phyloP scores from a whole-genome alignment of 495 filamentous ascomycete genomes.

The Viridothelium virens region DNA sequence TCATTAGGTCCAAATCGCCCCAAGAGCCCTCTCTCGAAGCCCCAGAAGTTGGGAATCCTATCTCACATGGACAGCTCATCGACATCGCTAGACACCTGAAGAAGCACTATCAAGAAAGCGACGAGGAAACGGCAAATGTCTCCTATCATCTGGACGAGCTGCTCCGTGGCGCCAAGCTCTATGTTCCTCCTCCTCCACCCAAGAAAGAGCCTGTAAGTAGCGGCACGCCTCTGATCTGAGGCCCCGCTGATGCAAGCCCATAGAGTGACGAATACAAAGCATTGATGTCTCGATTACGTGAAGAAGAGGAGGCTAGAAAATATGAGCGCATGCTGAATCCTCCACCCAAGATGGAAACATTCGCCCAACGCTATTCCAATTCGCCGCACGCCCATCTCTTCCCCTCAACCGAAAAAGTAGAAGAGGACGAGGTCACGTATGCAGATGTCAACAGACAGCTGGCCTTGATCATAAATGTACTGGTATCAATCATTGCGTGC shows the following conservation, averaged over 20 bases:
- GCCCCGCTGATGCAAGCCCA: slow-evolving; percentile 3
- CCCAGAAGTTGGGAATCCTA: slow-evolving; percentile 54
- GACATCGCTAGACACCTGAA: slow-evolving; percentile 53
- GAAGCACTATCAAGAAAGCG: slow-evolving; percentile 13
- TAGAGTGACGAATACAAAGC: slow-evolving; percentile 83
- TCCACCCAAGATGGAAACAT: slow-evolving; percentile 47
- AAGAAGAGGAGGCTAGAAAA: slow-evolving; percentile 64
- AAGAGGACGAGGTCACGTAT: slow-evolving; percentile 39
- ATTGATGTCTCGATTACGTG: slow-evolving; percentile 75
- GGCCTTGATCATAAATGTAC: slow-evolving; percentile 63
- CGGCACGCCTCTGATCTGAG: background rate
- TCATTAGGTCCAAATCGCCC: background rate
- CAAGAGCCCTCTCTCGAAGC: slow-evolving; percentile 41
- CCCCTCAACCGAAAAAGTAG: slow-evolving; percentile 30
- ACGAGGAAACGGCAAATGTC: slow-evolving; percentile 18
- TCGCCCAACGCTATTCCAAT: slow-evolving; percentile 50
- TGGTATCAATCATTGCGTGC: slow-evolving; percentile 64
- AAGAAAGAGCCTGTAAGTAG: slow-evolving; percentile 68
- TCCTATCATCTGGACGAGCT: slow-evolving; percentile 52
- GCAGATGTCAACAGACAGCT: slow-evolving; percentile 66
- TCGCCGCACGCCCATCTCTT: slow-evolving; percentile 36
- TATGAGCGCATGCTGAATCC: slow-evolving; percentile 72
- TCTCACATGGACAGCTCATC: slow-evolving; percentile 74
- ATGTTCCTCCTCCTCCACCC: slow-evolving; percentile 64
- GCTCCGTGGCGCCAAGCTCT: slow-evolving; percentile 63